Evolutionary conservation across 805 yeast genomes (phyloP), one percentile per base, ranked within the genome.

Genomic region (Barnettozyma salicaria): DNA sequence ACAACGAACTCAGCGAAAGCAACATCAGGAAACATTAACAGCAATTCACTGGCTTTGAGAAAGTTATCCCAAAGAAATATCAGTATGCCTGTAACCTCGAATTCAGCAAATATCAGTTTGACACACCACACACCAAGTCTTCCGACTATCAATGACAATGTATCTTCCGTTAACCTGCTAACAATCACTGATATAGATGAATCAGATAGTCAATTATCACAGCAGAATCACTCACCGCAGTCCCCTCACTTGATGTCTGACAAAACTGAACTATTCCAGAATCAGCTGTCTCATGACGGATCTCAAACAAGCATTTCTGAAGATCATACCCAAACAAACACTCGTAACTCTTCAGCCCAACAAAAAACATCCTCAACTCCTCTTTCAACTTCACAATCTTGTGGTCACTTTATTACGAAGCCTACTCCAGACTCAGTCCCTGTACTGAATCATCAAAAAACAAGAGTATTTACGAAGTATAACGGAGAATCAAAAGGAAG

Each of bases 71-170:
- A 52, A 14, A 40, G 58, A 38, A 52, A 49, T 27, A 25, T 49
- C 26, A 52, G 56, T 20, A 49, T 52, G 52, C 57, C 58, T 5
- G 41, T 50, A 7, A 34, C 48, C 12, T 34, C 52, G 4, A 21
- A 24, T n/a, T 23, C 41, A 26, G 8, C 27, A 5, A 25, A 30
- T 20, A 13, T n/a, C 4, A 16, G 10, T 4, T 27, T 30, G 4
- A 4, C 21, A 7, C 22, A 13, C 18, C 19, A 26, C 18, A 7
- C 37, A 11, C 27, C 41, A 12, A 32, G 24, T 20, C 22, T 34
- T 6, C 9, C 31, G 3, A 30, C 38, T 4, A 27, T 38, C 19
- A 34, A 29, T 26, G 41, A 38, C 11, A 33, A 34, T 12, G 21
- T 6, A 18, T 37, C 41, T 7, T 32, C 36, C 3, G 33, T 32